Evolutionary conservation across 352 stramenopile species (phyloP).

Genomic region (Phytophthora aleatoria): DNA sequence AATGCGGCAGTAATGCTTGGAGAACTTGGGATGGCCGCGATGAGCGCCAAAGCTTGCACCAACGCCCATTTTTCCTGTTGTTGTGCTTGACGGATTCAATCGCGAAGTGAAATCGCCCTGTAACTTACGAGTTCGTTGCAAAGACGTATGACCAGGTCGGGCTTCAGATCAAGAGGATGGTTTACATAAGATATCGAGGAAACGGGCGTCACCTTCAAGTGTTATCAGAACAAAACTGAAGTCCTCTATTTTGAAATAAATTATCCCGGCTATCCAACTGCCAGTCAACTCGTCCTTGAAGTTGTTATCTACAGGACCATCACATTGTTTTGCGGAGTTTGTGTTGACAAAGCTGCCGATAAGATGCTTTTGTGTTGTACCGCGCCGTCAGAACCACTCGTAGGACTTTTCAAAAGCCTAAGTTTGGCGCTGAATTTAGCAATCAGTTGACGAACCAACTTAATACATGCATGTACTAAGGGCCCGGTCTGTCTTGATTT

Average conservation of each 20-base stretch:
- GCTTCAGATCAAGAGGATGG: background rate
- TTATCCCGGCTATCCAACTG: background rate
- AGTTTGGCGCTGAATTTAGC: too few relatives aligned
- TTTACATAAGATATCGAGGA: slow-evolving; percentile 1
- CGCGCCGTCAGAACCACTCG: too few relatives aligned
- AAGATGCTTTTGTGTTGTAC: background rate
- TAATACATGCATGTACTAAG: too few relatives aligned
- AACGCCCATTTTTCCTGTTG: slow-evolving; percentile 40
- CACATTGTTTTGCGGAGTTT: background rate
- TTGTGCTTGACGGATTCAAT: slow-evolving; percentile 5
- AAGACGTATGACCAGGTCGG: background rate
- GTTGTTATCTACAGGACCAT: background rate
- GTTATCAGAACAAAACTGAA: too few relatives aligned
- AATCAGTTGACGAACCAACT: too few relatives aligned
- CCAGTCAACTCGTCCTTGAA: background rate
- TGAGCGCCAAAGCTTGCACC: slow-evolving; percentile 22
- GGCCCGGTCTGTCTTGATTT: too few relatives aligned
- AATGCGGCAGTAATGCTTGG: slow-evolving; percentile 69
- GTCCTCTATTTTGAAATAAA: background rate
- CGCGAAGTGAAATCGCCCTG: slow-evolving; percentile 8
- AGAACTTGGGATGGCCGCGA: slow-evolving; percentile 43
- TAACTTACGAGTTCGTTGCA: background rate
- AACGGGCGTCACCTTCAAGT: too few relatives aligned
- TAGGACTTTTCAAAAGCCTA: too few relatives aligned
- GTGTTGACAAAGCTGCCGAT: background rate